Percentiles rank a stretch among this genome's conserved stretches.
These are phyloP conservation scores for Luffa acutangula DNA, from an alignment of 306 rosid species.

Conservation along the genomic window DNA sequence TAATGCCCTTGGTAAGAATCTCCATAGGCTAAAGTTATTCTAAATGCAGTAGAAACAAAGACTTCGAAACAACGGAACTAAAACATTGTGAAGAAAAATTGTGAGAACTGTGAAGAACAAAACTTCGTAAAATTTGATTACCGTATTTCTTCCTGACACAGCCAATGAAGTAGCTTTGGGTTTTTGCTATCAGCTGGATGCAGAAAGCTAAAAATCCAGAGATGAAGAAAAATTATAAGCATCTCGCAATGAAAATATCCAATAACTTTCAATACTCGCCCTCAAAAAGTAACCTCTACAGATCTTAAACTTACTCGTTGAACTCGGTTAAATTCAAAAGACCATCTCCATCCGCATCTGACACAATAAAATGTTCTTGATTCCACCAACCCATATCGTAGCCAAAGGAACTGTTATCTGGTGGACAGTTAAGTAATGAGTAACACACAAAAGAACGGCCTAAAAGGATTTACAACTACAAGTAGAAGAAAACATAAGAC, in stretches of 20 bases:
- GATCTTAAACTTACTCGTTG: constrained; percentile 68
- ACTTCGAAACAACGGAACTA: not conserved
- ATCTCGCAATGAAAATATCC: constrained; percentile 3
- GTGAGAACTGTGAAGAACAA: constrained; percentile 1
- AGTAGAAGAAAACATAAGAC: not conserved
- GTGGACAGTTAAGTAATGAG: constrained; percentile 11
- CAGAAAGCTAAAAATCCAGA: constrained; percentile 47
- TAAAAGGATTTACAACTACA: not conserved
- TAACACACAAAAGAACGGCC: constrained; percentile 10
- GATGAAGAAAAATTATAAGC: not conserved
- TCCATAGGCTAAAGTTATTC: not conserved
- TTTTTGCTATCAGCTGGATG: constrained; percentile 92
- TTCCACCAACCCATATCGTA: constrained; percentile 99
- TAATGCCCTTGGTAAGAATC: not conserved
- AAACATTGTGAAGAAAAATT: not conserved
- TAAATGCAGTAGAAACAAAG: not conserved
- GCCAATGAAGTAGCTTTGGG: constrained; percentile 68
- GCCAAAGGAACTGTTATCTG: constrained; percentile 67
- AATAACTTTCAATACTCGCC: not conserved
- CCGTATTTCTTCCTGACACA: constrained; percentile 95
- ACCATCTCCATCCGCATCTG: constrained; percentile 78
- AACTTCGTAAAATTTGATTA: constrained; percentile 16
- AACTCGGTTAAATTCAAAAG: constrained; percentile 72
- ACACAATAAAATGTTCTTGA: constrained; percentile 84
- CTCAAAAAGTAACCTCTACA: constrained; percentile 5